These are phyloP conservation scores for Pythium graminicola DNA, from an alignment of 352 stramenopile species.

Conservation along the genomic window DNA sequence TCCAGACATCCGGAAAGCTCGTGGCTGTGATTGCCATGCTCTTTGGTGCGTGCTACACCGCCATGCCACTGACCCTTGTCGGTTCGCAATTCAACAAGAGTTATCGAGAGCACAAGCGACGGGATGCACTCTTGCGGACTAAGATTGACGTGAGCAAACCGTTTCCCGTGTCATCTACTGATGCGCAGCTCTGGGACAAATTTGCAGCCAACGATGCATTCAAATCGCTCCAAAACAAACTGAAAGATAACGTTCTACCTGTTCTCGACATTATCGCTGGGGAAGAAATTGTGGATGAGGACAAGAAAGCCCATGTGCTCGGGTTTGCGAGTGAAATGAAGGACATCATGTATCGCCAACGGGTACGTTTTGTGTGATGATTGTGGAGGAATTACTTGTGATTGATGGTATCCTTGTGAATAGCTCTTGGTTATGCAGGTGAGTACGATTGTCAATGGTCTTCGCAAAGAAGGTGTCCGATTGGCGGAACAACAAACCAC, in stretches of 20 bases:
- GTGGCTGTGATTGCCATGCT: conserved; percentile 74
- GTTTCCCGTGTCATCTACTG: conserved; percentile 32
- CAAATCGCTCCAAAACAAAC: conserved; percentile 29
- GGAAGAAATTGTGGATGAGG: conserved; percentile 41
- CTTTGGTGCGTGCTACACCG: conserved; percentile 74
- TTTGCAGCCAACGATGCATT: conserved; percentile 53
- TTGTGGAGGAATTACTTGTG: background rate
- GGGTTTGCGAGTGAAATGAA: conserved; percentile 38
- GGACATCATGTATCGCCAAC: conserved; percentile 39
- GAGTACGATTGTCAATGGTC: conserved; percentile 48
- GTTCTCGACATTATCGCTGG: conserved; percentile 43
- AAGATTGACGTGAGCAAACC: conserved; percentile 70
- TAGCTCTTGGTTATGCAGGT: conserved; percentile 63
- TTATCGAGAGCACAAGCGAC: conserved; percentile 71
- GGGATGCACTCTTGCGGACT: conserved; percentile 57
- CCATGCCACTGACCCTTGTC: conserved; percentile 73
- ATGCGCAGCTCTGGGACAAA: conserved; percentile 44
- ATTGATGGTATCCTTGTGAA: background rate
- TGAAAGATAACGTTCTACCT: conserved; percentile 33
- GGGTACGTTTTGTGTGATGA: conserved; percentile 23
- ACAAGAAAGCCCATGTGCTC: conserved; percentile 31
- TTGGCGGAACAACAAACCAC: conserved; percentile 65
- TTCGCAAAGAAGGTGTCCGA: conserved; percentile 67
- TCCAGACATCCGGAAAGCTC: conserved; percentile 57
- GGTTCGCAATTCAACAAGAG: conserved; percentile 79